Evolutionary conservation across 2,329 filamentous ascomycete genomes (phyloP), one percentile per base, ranked within the genome.

Genomic region (Arthrobotrys pseudoclavata): DNA sequence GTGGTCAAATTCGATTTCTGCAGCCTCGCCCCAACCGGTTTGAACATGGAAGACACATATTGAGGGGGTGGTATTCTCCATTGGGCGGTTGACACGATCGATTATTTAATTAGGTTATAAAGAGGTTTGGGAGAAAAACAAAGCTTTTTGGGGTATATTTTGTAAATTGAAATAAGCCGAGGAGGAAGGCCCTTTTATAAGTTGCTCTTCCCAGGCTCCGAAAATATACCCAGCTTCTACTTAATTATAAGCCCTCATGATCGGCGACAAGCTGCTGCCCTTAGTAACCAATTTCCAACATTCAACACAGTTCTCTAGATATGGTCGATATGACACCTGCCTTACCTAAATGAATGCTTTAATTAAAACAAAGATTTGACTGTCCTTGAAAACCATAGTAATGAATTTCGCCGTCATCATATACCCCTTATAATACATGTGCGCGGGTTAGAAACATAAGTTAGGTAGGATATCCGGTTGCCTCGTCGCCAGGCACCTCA

Each of bases 371-470:
- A 20, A 20, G 42, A 4, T n/a, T 18, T 45, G 9, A 7, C 15
- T 12, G 31, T 9, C 6, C 13, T 15, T 40, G 12, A 18, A 22
- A 37, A 9, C 20, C 31, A 9, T 24, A 24, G 13, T n/a, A 42
- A 42, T 40, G 22, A 24, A 60, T 60, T 42, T 60, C 55, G 55
- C 55, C 34, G 34, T 60, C 34, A 3, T 26, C 31, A 24, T 60
- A 42, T 60, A 24, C 55, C 34, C 20, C 34, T 15, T 60, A 60
- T 60, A 40, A 60, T 60, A 60, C 55, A 60, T 60, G 12, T 26
- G 18, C 26, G 34, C 34, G 55, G 55, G 13, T 42, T 26, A n/a
- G 13, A 7, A 40, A 42, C 12, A 42, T 24, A 24, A n/a, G 9
- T 13, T 31, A 64, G 22, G 24, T 29, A 53, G 50, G 24, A 18